Evolutionary conservation across 306 rosid species (phyloP), one percentile per base, ranked within the genome.

Genomic region (Leucaena leucocephala): DNA sequence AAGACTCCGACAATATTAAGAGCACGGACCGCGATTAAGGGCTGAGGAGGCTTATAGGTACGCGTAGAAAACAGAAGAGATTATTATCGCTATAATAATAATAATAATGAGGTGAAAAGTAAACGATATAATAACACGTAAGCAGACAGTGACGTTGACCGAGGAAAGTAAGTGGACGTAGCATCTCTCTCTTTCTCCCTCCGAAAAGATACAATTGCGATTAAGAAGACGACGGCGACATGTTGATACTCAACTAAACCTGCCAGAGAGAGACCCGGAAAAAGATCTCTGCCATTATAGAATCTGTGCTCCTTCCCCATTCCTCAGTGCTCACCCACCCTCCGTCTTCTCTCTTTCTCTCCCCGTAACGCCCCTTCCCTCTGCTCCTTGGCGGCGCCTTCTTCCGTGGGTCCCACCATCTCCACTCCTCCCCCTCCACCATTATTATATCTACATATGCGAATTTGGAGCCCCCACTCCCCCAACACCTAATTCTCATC

Each of bases 91-190:
- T 14, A 12, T 12, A 12, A 3, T 46, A 46, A 46, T 46, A 13
- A 14, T 46, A 46, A 46, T 46, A 13, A 14, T 46, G 12, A 12
- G 2, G 3, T 14, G 19, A 27, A 78, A 42, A 43, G 72, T 63
- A 7, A 35, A 57, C 58, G 10, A 22, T 43, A 55, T 40, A 36
- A 34, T 27, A 10, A 73, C 81, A 79, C 83, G 86, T 81, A 46
- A 69, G 82, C 72, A 62, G 78, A 86, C 74, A 84, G 77, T 76
- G 91, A 90, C 78, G 80, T 67, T 80, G 91, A 88, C 82, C 71
- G 85, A 76, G 86, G 59, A 71, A 86, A 81, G 81, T 80, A 81
- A 91, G 96, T 94, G 97, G 94, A 87, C 64, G 68, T 82, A 85
- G 90, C 96, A 90, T 90, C 97, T 91, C 64, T 72, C 49, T 35